phyloP scores from a whole-genome alignment of 2,329 filamentous ascomycete genomes.

The Pyricularia pennisetigena region DNA sequence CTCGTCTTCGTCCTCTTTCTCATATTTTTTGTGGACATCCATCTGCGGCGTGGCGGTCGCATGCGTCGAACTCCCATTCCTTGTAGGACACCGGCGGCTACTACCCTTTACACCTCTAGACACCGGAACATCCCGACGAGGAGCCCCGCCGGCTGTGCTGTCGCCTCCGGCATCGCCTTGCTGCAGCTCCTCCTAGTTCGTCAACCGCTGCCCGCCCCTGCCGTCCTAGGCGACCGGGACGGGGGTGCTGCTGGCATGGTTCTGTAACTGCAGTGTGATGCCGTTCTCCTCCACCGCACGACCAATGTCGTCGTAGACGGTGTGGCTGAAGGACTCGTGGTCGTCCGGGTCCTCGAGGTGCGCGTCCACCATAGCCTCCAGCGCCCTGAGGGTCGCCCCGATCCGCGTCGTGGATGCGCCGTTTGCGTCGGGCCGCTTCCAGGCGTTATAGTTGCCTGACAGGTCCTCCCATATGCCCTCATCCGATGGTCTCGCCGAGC shows the following conservation, averaged over 20 bases:
- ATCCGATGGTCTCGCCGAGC: not conserved
- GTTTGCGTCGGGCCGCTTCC: slow-evolving; percentile 10
- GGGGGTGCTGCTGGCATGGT: not conserved
- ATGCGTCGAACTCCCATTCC: not conserved
- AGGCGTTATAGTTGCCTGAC: slow-evolving; percentile 10
- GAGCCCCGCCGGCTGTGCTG: not conserved
- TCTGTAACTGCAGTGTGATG: slow-evolving; percentile 7
- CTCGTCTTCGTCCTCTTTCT: not conserved
- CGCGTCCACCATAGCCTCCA: slow-evolving; percentile 14
- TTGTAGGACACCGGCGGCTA: not conserved
- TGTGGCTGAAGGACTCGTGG: slow-evolving; percentile 23
- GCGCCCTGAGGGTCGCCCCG: slow-evolving; percentile 18
- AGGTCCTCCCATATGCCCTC: slow-evolving; percentile 10
- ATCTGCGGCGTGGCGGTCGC: not conserved
- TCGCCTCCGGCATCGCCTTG: not conserved
- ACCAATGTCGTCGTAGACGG: slow-evolving; percentile 20
- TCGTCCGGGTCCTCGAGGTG: slow-evolving; percentile 20
- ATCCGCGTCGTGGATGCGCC: slow-evolving; percentile 8
- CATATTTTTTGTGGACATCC: not conserved
- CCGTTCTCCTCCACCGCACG: slow-evolving; percentile 21
- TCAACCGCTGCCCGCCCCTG: not conserved
- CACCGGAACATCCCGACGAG: not conserved
- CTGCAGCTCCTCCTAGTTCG: not conserved
- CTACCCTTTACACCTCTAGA: not conserved
- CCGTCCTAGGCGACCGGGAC: not conserved